These are phyloP conservation scores for Saturnispora zaruensis DNA, from an alignment of 805 yeast genomes.

Conservation along the genomic window DNA sequence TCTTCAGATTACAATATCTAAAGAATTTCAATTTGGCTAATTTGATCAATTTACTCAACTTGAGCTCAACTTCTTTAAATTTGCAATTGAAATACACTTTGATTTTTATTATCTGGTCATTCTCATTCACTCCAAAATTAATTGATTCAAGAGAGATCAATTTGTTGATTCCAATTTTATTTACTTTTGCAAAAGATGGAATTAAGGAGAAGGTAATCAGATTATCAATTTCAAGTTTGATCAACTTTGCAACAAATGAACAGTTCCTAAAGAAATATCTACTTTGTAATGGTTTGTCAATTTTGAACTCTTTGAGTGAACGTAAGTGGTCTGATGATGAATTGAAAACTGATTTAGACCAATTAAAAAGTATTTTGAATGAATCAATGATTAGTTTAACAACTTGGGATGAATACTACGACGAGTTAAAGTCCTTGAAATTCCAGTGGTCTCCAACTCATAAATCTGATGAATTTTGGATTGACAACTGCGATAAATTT, in stretches of 20 bases:
- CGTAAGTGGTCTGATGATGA: conserved; percentile 96
- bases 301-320: conserved; percentile 60
- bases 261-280: conserved; percentile 47
- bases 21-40: neutral
- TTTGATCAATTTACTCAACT: neutral
- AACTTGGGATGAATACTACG: conserved; percentile 84
- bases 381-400: conserved; percentile 73
- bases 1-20: conserved; percentile 46
- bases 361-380: conserved; percentile 51
- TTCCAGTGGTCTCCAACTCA: conserved; percentile 92
- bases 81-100: conserved; percentile 80
- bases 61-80: conserved; percentile 37
- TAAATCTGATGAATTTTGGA: conserved; percentile 81
- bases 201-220: conserved; percentile 90
- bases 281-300: conserved; percentile 65
- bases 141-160: conserved; percentile 32
- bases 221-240: conserved; percentile 65
- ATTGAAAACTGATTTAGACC: conserved; percentile 60
- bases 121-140: conserved; percentile 50
- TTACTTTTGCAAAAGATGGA: conserved; percentile 61
- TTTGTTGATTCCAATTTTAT: conserved; percentile 31
- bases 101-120: conserved; percentile 73
- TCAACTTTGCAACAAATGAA: conserved; percentile 43
- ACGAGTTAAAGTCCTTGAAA: conserved; percentile 71
- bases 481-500: conserved; percentile 68